These are phyloP conservation scores for Botrytis paeoniae DNA, from an alignment of 2,329 filamentous ascomycete species.

Conservation along the genomic window DNA sequence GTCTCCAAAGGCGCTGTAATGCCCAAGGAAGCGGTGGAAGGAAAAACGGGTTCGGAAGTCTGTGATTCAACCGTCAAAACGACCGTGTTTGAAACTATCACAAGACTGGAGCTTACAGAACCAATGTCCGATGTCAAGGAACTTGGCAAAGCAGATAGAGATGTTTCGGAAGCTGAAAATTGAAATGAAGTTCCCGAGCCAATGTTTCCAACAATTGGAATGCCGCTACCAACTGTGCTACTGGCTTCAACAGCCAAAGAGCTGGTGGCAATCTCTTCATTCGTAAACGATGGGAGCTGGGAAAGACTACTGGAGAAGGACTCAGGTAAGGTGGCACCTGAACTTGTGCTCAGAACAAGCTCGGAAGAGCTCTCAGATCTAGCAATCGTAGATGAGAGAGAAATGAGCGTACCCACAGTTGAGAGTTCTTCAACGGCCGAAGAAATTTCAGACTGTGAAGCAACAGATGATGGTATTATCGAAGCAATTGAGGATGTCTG, in stretches of 20 bases:
- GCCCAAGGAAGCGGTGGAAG: background rate
- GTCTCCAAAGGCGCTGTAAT: background rate
- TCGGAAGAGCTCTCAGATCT: background rate
- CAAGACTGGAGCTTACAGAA: background rate
- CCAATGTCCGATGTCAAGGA: background rate
- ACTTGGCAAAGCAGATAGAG: background rate
- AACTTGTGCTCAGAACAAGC: background rate
- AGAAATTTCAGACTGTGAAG: background rate
- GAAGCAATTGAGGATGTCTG: background rate
- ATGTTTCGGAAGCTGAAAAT: background rate
- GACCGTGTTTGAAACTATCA: background rate
- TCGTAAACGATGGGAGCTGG: background rate
- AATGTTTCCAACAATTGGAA: background rate
- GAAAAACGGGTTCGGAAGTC: background rate
- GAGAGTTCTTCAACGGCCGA: background rate
- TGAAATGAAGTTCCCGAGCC: background rate
- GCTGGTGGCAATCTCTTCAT: background rate
- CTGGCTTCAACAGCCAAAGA: background rate
- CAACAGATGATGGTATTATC: background rate
- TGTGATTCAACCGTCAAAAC: background rate
- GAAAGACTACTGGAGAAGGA: background rate
- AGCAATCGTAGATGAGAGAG: background rate
- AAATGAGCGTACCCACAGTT: background rate
- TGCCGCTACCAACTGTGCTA: background rate
- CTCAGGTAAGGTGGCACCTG: background rate